A percentile compares a stretch with the other conserved stretches of the same genome.
phyloP scores from a whole-genome alignment of 176 grass and related monocot species.

The Puccinellia tenuiflora region DNA sequence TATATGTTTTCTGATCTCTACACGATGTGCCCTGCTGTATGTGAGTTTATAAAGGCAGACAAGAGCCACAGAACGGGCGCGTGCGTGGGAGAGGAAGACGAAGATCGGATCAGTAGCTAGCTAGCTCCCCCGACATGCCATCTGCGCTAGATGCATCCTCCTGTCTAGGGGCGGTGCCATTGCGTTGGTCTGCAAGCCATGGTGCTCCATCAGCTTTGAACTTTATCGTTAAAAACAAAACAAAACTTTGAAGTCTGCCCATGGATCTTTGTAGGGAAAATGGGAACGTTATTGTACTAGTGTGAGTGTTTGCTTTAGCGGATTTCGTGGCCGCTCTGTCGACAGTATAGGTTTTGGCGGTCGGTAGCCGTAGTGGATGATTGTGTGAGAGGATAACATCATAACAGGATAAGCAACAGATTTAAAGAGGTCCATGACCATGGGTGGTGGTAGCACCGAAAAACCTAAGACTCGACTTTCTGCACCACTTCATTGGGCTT shows the following conservation, averaged over 20 bases:
- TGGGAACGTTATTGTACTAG: not conserved
- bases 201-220: not conserved
- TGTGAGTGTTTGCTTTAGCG: slow-evolving; percentile 4
- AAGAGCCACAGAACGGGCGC: slow-evolving; percentile 21
- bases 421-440: not conserved
- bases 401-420: not conserved
- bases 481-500: not conserved
- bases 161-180: not conserved
- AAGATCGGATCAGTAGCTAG: not conserved
- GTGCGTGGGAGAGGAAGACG: not conserved
- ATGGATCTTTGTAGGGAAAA: slow-evolving; percentile 26
- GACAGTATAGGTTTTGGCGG: not conserved
- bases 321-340: slow-evolving; percentile 38
- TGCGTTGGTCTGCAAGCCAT: not conserved
- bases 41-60: slow-evolving; percentile 37
- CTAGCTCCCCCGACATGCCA: slow-evolving; percentile 25
- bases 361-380: slow-evolving; percentile 15
- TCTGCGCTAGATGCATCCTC: slow-evolving; percentile 21
- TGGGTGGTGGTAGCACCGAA: not conserved
- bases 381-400: not conserved
- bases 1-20: not conserved
- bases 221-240: not conserved
- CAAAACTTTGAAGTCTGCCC: not conserved
- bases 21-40: slow-evolving; percentile 26
- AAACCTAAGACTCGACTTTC: not conserved